Evolutionary conservation across 257 asterid species (phyloP), one percentile per base, ranked within the genome.

Genomic region (Plantago ovata): DNA sequence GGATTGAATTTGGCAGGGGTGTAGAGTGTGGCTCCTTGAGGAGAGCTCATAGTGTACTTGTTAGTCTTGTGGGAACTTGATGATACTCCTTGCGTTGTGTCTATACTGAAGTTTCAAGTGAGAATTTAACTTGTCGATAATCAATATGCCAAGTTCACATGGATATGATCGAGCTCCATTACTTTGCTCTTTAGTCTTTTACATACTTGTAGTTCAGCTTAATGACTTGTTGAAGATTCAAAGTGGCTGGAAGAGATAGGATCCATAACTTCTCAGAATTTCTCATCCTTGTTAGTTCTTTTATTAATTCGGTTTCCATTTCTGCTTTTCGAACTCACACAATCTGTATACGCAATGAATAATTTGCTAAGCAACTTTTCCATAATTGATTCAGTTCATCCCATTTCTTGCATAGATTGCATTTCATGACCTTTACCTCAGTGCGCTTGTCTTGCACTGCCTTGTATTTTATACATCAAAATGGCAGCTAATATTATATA

Each of bases 1-100:
- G 76, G 69, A 74, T 75, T 79, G 82, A 70, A 76, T 81, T 74
- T 84, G 81, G 72, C 94, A 79, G 97, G 94, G 77, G 75, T 72
- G 42, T 83, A 73, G 70, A 52, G 63, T 70, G 60, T 64, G 78
- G 62, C 61, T 70, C 72, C 75, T 69, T 51, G 71, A 58, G 56
- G 77, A 68, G 80, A 60, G 62, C 64, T 65, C 61, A 61, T 58
- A 44, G 78, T 53, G 40, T 58, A 59, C 62, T 48, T 48, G 53
- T 58, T 60, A 13, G 50, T 73, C 33, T 53, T 72, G 54, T 63
- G 66, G 24, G 64, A 53, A 69, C 38, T 47, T 60, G 23, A 24
- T 44, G 56, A 58, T 22, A 59, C 33, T 61, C 40, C 60, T 60
- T 68, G 53, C 54, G 60, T 72, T 70, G 58, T 16, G 56, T 61